phyloP scores from a whole-genome alignment of 257 asterid species.

The Mitragyna speciosa region DNA sequence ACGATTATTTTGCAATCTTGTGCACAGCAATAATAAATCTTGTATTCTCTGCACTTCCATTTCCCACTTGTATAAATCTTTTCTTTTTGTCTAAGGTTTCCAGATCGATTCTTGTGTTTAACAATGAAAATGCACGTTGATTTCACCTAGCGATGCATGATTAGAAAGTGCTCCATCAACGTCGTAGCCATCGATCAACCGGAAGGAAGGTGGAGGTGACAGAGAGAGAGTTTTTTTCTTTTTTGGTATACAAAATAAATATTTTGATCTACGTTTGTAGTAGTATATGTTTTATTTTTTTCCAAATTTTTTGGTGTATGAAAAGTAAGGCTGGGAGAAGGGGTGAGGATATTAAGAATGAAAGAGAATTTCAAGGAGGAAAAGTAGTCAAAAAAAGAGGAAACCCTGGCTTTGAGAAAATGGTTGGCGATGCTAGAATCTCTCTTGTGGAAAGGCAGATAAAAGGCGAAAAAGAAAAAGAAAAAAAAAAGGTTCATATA shows the following conservation, averaged over 20 bases:
- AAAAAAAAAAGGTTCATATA: no score
- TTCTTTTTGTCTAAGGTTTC: conserved; percentile 26
- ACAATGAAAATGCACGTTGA: background rate
- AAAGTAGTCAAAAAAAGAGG: background rate
- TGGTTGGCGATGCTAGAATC: conserved; percentile 23
- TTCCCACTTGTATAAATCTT: background rate
- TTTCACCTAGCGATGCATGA: background rate
- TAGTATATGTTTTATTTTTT: background rate
- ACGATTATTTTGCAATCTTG: conserved; percentile 22
- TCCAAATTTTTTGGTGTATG: background rate
- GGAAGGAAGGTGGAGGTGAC: conserved; percentile 25
- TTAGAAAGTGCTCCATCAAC: conserved; percentile 12
- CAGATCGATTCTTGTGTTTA: conserved; percentile 18
- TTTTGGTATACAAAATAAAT: background rate
- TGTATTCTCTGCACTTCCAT: conserved; percentile 40
- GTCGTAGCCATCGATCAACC: conserved; percentile 11
- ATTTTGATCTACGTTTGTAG: background rate
- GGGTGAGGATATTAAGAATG: background rate
- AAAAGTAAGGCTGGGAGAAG: background rate
- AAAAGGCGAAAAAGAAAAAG: no score
- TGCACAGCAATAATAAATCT: conserved; percentile 27
- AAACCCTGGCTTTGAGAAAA: background rate
- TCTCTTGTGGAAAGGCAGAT: conserved; percentile 16
- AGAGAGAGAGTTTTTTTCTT: background rate
- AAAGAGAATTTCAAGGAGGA: conserved; percentile 20